Evolutionary conservation across 1,284 basidiomycete species (phyloP).

Genomic region (Ustilago bromivora): DNA sequence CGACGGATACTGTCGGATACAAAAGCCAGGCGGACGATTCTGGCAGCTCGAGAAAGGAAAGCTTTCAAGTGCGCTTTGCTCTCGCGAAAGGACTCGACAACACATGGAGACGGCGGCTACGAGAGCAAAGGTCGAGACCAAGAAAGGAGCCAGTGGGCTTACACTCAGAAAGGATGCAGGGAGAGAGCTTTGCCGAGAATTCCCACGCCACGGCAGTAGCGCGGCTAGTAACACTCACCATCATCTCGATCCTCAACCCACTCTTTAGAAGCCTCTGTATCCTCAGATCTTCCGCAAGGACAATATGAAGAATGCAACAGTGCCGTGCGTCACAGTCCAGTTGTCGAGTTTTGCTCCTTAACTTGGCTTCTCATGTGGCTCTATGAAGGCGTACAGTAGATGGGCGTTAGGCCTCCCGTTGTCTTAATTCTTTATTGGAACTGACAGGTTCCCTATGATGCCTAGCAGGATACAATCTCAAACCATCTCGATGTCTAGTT

Average conservation of each 20-base stretch:
- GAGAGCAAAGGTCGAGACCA: background rate
- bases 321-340: background rate
- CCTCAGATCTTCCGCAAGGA: no score
- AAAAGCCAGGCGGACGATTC: background rate
- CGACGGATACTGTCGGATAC: background rate
- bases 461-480: no score
- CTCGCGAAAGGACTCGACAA: no score
- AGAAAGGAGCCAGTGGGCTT: background rate
- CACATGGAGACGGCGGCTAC: background rate
- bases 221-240: no score
- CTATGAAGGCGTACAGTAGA: background rate
- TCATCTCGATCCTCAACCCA: no score
- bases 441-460: background rate
- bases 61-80: background rate
- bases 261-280: no score
- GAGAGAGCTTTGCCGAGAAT: constrained; percentile 10
- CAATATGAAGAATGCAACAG: background rate
- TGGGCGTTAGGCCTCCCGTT: background rate
- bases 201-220: background rate
- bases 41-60: background rate
- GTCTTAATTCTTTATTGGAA: background rate
- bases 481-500: no score
- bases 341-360: background rate
- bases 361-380: background rate
- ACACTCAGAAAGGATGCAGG: constrained; percentile 2